Evolutionary conservation across 805 yeast species (phyloP).

Genomic region (Ogataea pilisensis): DNA sequence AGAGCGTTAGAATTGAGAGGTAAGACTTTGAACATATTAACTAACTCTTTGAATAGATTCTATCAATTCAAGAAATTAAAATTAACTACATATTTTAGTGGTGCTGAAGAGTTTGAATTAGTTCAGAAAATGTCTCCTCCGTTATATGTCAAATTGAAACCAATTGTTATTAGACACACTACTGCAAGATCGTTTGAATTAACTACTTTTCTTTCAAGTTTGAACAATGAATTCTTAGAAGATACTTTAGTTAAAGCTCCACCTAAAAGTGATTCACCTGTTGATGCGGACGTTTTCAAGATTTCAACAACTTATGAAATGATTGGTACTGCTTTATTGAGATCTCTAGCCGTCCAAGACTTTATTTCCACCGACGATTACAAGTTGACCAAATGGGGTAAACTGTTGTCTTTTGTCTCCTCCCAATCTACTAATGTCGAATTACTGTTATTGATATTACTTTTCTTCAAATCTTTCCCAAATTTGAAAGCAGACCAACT

Average conservation of each 20-base stretch:
- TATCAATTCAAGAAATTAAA: constrained; percentile 70
- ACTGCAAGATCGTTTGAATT: constrained; percentile 31
- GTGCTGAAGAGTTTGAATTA: constrained; percentile 32
- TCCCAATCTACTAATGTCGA: constrained; percentile 29
- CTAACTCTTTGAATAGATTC: constrained; percentile 75
- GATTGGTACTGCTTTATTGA: constrained; percentile 49
- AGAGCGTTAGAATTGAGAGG: constrained; percentile 50
- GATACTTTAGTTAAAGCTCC: constrained; percentile 13
- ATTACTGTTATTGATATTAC: constrained; percentile 42
- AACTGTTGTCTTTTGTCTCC: constrained; percentile 37
- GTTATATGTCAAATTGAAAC: constrained; percentile 37
- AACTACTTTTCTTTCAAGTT: constrained; percentile 28
- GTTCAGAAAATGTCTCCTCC: constrained; percentile 55
- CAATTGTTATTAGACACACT: constrained; percentile 30
- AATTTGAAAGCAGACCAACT: constrained; percentile 39
- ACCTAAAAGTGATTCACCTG: constrained; percentile 3
- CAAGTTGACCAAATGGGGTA: constrained; percentile 50
- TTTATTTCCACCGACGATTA: constrained; percentile 40
- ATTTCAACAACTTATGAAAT: constrained; percentile 48
- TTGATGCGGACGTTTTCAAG: constrained; percentile 25
- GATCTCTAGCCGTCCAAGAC: constrained; percentile 50
- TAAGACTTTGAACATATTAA: constrained; percentile 59
- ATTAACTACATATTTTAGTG: constrained; percentile 35
- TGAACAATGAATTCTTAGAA: constrained; percentile 29
- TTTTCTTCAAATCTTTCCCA: constrained; percentile 37